These are phyloP conservation scores for Coemansia aciculifera DNA, from an alignment of 192 early-diverging fungal species.

Conservation along the genomic window DNA sequence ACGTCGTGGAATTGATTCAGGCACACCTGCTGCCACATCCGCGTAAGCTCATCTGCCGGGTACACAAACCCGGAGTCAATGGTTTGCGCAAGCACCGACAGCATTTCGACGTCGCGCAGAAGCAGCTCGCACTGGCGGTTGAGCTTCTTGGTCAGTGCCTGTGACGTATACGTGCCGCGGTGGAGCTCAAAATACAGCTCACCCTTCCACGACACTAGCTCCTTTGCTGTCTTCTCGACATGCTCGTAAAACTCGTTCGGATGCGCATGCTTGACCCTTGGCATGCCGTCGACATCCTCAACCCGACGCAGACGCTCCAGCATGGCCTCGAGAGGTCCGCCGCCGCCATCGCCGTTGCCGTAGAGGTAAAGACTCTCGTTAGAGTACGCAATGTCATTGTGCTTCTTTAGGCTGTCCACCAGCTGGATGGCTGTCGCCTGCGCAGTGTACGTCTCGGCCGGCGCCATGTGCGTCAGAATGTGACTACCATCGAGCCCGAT, in stretches of 20 bases:
- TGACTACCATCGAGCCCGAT: slow-evolving; percentile 82
- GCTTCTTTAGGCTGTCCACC: slow-evolving; percentile 70
- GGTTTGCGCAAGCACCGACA: slow-evolving; percentile 57
- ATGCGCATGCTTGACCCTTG: slow-evolving; percentile 68
- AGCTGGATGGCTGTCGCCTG: slow-evolving; percentile 61
- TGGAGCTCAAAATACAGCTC: slow-evolving; percentile 99
- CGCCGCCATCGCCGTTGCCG: slow-evolving; percentile 97
- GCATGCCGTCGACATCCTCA: slow-evolving; percentile 74
- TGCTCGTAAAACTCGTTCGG: slow-evolving; percentile 85
- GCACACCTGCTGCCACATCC: slow-evolving; percentile 86
- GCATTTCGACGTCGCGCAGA: slow-evolving; percentile 81
- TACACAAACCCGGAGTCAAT: slow-evolving; percentile 54
- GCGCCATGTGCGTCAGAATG: slow-evolving; percentile 88
- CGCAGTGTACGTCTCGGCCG: slow-evolving; percentile 83
- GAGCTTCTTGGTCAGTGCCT: slow-evolving; percentile 78
- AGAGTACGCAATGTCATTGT: slow-evolving; percentile 83
- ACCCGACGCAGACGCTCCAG: slow-evolving; percentile 79
- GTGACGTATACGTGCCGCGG: slow-evolving; percentile 96
- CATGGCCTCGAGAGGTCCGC: slow-evolving; percentile 82
- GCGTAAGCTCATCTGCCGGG: slow-evolving; percentile 72
- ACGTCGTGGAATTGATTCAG: slow-evolving; percentile 99
- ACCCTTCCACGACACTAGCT: slow-evolving; percentile 87
- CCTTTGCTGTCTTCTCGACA: slow-evolving; percentile 67
- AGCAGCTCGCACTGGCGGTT: slow-evolving; percentile 87
- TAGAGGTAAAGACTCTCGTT: slow-evolving; percentile 89